Conservation (phyloP, 2,329 filamentous ascomycete genomes). For the Diaporthe sp. region DNA sequence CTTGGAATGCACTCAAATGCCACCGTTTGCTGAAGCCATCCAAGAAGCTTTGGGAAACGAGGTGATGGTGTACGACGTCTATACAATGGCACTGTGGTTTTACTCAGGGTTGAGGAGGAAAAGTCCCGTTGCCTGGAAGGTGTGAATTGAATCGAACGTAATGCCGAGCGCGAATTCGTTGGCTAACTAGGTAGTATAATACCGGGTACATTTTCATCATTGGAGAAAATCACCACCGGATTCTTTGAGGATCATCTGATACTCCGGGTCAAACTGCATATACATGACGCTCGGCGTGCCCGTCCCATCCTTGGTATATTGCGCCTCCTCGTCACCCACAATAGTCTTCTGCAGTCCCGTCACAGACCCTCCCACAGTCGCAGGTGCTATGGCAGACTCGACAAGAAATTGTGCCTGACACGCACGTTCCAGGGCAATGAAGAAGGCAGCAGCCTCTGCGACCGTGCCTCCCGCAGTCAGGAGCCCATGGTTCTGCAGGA, state of each 20-base stretch:
- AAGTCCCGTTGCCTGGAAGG: no score
- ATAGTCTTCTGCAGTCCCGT: constrained; percentile 49
- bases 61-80: no score
- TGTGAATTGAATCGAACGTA: no score
- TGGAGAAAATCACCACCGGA: constrained; percentile 14
- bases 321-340: constrained; percentile 56
- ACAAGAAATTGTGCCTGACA: constrained; percentile 76
- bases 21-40: no score
- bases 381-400: constrained; percentile 65
- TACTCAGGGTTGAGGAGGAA: no score
- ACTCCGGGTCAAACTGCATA: constrained; percentile 32
- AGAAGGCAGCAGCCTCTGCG: constrained; percentile 78
- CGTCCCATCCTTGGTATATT: constrained; percentile 44
- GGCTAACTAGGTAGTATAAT: no score
- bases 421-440: constrained; percentile 74
- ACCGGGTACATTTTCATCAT: no score
- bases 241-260: constrained; percentile 22
- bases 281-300: constrained; percentile 27
- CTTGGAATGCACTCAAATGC: no score
- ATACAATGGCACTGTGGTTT: no score
- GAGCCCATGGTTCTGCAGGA: constrained; percentile 78
- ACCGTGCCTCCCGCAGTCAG: constrained; percentile 77
- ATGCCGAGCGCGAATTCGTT: no score
- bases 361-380: constrained; percentile 43
- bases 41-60: no score